Percentiles rank a stretch among this genome's conserved stretches.
Evolutionary conservation across 2,329 filamentous ascomycete genomes (phyloP).

Genomic region (Fusarium guadeloupense): DNA sequence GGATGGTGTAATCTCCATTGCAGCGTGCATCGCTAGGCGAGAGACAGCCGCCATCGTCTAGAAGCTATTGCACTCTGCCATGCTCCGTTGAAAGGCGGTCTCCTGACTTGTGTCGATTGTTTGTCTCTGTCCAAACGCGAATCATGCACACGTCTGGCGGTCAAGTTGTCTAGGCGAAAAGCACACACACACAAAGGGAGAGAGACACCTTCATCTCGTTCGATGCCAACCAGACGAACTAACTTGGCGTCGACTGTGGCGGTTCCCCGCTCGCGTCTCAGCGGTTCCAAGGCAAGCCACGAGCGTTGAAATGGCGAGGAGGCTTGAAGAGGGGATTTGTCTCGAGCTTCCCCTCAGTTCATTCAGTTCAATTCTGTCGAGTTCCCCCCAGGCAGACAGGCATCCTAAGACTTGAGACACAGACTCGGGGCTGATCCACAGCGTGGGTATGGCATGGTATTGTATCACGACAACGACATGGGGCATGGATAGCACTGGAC

Average conservation of each 20-base stretch:
- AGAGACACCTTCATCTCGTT: slow-evolving; percentile 16
- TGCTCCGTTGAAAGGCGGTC: slow-evolving; percentile 7
- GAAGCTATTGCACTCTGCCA: slow-evolving; percentile 4
- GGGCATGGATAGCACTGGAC: slow-evolving; percentile 5
- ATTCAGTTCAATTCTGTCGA: no score
- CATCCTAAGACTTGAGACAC: slow-evolving; percentile 30
- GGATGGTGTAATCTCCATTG: slow-evolving; percentile 24
- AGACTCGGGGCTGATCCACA: slow-evolving; percentile 12
- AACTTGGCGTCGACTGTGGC: slow-evolving; percentile 7
- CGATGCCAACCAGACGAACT: slow-evolving; percentile 17
- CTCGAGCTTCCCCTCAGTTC: background rate
- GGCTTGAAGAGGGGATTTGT: slow-evolving; percentile 9
- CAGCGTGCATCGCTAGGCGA: slow-evolving; percentile 9
- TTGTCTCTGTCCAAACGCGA: slow-evolving; percentile 1
- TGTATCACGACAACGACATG: slow-evolving; percentile 19
- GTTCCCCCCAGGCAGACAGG: slow-evolving; percentile 9
- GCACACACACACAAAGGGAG: background rate
- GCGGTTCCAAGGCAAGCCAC: slow-evolving; percentile 34
- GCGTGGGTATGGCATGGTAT: slow-evolving; percentile 15
- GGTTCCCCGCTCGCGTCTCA: slow-evolving; percentile 27
- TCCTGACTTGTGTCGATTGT: slow-evolving; percentile 3
- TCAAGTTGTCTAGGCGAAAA: slow-evolving; percentile 3
- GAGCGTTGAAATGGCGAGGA: slow-evolving; percentile 32
- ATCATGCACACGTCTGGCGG: slow-evolving; percentile 4
- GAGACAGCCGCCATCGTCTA: slow-evolving; percentile 33